A percentile compares a stretch with the other conserved stretches of the same genome.
Evolutionary conservation across 1,284 basidiomycete genomes (phyloP).

Genomic region (Gomphus sp.): DNA sequence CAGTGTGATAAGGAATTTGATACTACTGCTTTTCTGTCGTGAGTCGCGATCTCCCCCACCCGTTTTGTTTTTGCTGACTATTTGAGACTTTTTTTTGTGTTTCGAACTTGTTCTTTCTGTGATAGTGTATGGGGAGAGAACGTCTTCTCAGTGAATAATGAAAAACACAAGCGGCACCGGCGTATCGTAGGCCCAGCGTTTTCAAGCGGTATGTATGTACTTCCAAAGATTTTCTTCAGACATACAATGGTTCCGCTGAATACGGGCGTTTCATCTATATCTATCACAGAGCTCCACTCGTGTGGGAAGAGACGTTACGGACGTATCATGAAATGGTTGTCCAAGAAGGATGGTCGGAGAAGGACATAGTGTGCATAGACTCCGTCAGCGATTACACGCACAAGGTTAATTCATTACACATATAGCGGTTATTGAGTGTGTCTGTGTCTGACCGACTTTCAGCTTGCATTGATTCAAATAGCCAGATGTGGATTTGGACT

Average conservation of each 20-base stretch:
- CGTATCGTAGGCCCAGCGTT: background rate
- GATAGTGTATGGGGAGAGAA: too few species aligned
- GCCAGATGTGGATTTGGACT: conserved; percentile 20
- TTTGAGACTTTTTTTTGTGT: too few species aligned
- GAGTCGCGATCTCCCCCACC: too few species aligned
- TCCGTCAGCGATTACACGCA: too few species aligned
- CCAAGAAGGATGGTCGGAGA: too few species aligned
- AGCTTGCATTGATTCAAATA: conserved; percentile 20
- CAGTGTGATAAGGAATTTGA: background rate
- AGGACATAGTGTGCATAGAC: too few species aligned
- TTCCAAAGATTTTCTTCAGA: too few species aligned
- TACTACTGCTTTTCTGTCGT: background rate
- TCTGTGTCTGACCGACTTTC: background rate
- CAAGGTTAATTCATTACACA: background rate
- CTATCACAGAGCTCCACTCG: background rate
- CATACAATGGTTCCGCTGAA: background rate
- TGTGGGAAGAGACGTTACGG: background rate
- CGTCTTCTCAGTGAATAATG: too few species aligned
- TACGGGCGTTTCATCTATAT: background rate
- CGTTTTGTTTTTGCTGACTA: too few species aligned
- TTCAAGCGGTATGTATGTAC: background rate
- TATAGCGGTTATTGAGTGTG: too few species aligned
- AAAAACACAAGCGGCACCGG: too few species aligned
- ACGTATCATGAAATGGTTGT: background rate
- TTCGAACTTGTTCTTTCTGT: too few species aligned